phyloP scores from a whole-genome alignment of 2,329 filamentous ascomycete genomes.

The Colletotrichum ledebouriae region DNA sequence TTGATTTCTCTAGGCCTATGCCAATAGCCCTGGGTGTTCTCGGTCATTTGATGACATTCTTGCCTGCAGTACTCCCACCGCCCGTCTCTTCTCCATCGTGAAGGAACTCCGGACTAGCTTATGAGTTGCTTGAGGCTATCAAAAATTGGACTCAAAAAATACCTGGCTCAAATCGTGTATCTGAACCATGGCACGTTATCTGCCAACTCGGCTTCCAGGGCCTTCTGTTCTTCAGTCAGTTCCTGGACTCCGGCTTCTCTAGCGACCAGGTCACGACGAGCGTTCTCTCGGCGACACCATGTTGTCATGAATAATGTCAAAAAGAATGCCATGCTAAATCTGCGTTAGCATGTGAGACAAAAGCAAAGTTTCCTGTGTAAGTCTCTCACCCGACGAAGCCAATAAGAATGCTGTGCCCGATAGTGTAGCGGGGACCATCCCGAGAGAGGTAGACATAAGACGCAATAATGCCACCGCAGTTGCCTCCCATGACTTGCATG shows the following conservation, averaged over 20 bases:
- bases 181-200: conserved; percentile 51
- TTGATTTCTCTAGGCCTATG: no score
- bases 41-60: no score
- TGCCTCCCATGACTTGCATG: conserved; percentile 65
- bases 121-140: no score
- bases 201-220: conserved; percentile 49
- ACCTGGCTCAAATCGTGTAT: conserved; percentile 45
- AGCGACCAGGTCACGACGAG: conserved; percentile 46
- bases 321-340: conserved; percentile 47
- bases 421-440: conserved; percentile 58
- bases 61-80: no score
- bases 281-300: conserved; percentile 51
- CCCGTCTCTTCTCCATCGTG: no score
- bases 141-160: no score
- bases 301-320: conserved; percentile 50
- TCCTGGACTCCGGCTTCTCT: conserved; percentile 41
- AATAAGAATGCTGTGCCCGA: conserved; percentile 61
- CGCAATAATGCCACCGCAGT: conserved; percentile 62
- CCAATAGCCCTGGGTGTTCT: no score
- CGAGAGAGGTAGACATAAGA: conserved; percentile 62
- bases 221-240: conserved; percentile 49
- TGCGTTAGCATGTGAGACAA: conserved; percentile 41
- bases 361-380: not conserved
- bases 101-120: no score
- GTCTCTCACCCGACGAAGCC: conserved; percentile 44